Conservation (phyloP, 345 rosid genomes). For the Ceriops decandra region DNA sequence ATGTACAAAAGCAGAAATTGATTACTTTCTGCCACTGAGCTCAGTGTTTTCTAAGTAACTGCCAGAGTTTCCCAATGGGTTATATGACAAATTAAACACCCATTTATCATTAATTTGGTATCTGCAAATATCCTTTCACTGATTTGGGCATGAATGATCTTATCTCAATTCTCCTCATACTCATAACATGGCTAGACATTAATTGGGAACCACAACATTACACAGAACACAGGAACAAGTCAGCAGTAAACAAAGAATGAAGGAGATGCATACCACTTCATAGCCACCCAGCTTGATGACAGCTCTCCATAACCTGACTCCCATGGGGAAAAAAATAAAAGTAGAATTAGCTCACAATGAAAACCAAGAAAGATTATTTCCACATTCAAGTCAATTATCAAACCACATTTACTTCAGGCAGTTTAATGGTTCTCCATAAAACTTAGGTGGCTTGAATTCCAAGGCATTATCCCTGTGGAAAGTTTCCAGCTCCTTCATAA, state of each 20-base stretch:
- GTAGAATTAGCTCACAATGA: slow-evolving; percentile 16
- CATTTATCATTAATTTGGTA: no score
- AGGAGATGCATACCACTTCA: slow-evolving; percentile 56
- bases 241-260: background rate
- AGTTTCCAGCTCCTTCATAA: slow-evolving; percentile 67
- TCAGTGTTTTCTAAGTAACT: no score
- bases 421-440: slow-evolving; percentile 71
- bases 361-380: slow-evolving; percentile 7
- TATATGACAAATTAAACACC: no score
- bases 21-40: no score
- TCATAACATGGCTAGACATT: no score
- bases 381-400: slow-evolving; percentile 19
- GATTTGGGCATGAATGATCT: no score
- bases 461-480: slow-evolving; percentile 50
- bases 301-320: slow-evolving; percentile 76
- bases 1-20: no score
- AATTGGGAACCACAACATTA: no score
- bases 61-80: no score
- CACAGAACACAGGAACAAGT: background rate
- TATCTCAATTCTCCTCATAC: no score
- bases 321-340: slow-evolving; percentile 17
- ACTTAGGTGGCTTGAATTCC: slow-evolving; percentile 77
- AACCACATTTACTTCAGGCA: slow-evolving; percentile 59
- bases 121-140: no score
- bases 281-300: slow-evolving; percentile 81